Conservation (phyloP, 2,329 filamentous ascomycete genomes). For the Paraconiothyrium sp. region DNA sequence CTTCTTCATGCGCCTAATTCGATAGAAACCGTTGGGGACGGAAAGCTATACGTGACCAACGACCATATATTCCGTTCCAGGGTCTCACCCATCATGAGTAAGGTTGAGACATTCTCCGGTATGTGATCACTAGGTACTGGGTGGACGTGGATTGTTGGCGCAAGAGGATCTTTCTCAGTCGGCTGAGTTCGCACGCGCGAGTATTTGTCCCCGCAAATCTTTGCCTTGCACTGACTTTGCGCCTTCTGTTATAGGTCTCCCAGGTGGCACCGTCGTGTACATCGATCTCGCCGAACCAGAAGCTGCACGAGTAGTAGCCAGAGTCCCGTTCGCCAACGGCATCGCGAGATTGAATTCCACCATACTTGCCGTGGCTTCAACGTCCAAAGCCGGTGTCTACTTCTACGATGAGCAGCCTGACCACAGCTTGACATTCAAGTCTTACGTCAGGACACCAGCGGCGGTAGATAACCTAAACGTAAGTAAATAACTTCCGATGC, state of each 20-base stretch:
- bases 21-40: constrained; percentile 44
- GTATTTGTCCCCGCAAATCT: too few species aligned
- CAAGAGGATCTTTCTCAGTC: too few species aligned
- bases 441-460: constrained; percentile 38
- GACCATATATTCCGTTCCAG: constrained; percentile 52
- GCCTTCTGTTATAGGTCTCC: constrained; percentile 25
- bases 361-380: constrained; percentile 52
- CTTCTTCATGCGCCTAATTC: constrained; percentile 52
- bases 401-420: constrained; percentile 41
- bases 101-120: constrained; percentile 51
- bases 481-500: background rate
- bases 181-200: too few species aligned
- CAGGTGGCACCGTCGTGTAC: constrained; percentile 50
- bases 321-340: constrained; percentile 55
- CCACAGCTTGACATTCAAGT: constrained; percentile 22
- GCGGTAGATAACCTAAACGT: constrained; percentile 54
- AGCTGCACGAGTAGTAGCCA: constrained; percentile 35
- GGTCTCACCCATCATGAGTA: constrained; percentile 36
- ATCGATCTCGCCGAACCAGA: constrained; percentile 35
- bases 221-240: too few species aligned
- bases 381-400: constrained; percentile 43
- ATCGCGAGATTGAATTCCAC: constrained; percentile 48
- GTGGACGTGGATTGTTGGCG: too few species aligned
- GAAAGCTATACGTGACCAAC: constrained; percentile 53
- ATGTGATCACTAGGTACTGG: too few species aligned